These are phyloP conservation scores for Thinopyrum elongatum DNA, from an alignment of 176 grass and related monocot genomes.

Conservation along the genomic window DNA sequence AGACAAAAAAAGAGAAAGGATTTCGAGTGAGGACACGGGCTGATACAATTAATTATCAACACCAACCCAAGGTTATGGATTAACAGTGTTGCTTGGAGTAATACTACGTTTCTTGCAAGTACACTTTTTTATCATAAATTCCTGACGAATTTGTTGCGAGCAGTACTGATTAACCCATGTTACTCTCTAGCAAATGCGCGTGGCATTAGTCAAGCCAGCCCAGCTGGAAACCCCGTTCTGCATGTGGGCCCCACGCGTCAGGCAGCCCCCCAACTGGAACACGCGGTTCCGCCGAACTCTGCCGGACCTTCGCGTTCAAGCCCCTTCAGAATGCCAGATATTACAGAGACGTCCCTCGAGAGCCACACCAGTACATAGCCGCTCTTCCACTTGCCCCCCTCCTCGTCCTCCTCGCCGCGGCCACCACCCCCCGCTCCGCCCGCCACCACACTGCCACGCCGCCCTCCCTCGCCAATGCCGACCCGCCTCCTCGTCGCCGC, in stretches of 20 bases:
- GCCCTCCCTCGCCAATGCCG: slow-evolving; percentile 32
- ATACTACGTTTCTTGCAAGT: not conserved
- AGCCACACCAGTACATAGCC: not conserved
- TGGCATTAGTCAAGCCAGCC: slow-evolving; percentile 24
- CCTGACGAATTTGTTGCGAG: not conserved
- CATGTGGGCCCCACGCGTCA: slow-evolving; percentile 15
- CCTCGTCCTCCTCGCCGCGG: slow-evolving; percentile 25
- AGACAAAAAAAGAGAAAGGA: no score
- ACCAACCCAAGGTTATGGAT: no score
- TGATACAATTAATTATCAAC: no score
- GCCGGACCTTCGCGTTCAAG: accelerated
- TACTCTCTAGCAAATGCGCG: not conserved
- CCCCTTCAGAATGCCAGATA: no score
- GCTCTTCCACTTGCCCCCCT: slow-evolving; percentile 33
- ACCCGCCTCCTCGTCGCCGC: not conserved
- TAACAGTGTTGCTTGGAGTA: no score
- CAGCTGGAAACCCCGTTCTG: slow-evolving; percentile 24
- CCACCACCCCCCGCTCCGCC: not conserved
- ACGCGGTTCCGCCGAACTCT: not conserved
- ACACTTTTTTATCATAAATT: not conserved
- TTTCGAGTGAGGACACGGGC: no score
- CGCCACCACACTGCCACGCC: not conserved
- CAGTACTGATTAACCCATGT: not conserved
- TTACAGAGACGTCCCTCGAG: accelerated
- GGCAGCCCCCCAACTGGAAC: slow-evolving; percentile 17